phyloP scores from a whole-genome alignment of 345 rosid genomes.

The Ceriops decandra region DNA sequence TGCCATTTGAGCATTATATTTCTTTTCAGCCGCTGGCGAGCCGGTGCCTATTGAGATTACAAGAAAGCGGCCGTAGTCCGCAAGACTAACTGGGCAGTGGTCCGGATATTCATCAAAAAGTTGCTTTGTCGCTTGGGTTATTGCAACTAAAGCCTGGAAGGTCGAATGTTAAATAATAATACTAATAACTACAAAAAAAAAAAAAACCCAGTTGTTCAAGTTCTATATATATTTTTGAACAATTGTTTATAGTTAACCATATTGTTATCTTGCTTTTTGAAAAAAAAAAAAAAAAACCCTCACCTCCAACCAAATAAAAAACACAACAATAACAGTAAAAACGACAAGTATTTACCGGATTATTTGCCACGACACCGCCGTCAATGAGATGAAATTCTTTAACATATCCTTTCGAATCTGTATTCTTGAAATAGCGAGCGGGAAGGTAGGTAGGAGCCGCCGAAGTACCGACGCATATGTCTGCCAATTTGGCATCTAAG shows the following conservation, averaged over 20 bases:
- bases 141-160: conserved; percentile 10
- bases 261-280: too few relatives aligned
- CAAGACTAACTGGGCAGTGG: neutral
- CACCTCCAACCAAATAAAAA: neutral
- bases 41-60: conserved; percentile 24
- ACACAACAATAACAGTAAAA: too few relatives aligned
- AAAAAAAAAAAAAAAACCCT: too few relatives aligned
- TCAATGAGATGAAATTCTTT: conserved; percentile 22
- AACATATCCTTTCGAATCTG: neutral
- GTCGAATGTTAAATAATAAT: too few relatives aligned
- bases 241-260: too few relatives aligned
- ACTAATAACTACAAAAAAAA: too few relatives aligned
- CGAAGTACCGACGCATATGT: conserved; percentile 18
- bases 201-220: too few relatives aligned
- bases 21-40: neutral
- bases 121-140: conserved; percentile 7
- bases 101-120: neutral
- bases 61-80: conserved; percentile 12
- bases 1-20: conserved; percentile 9
- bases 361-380: conserved; percentile 31
- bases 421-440: conserved; percentile 11
- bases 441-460: conserved; percentile 29
- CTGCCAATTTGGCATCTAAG: conserved; percentile 14
- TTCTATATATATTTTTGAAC: too few relatives aligned
- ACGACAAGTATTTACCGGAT: conserved; percentile 13